A percentile compares a stretch with the other conserved stretches of the same genome.
phyloP scores from a whole-genome alignment of 108 stramenopile genomes.

The Skeletonema grethae region DNA sequence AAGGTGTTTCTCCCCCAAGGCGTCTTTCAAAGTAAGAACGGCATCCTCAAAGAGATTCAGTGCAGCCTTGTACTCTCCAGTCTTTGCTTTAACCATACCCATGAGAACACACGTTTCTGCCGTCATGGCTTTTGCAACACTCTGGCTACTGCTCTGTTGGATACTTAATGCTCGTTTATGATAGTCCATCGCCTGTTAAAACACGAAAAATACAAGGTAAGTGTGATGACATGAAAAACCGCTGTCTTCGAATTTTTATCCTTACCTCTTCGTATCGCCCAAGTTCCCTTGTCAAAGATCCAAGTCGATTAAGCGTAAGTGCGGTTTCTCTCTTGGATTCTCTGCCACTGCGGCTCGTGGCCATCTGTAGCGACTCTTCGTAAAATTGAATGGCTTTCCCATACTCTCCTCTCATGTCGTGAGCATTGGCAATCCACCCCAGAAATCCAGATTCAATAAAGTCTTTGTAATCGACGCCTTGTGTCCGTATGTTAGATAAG shows the following conservation, averaged over 20 bases:
- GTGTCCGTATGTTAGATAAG: constrained; percentile 54
- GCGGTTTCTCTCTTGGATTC: constrained; percentile 57
- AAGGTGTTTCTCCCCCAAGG: constrained; percentile 58
- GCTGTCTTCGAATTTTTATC: no score
- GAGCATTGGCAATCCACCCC: constrained; percentile 69
- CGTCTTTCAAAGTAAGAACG: constrained; percentile 42
- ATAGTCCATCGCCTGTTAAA: constrained; percentile 72
- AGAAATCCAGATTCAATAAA: constrained; percentile 81
- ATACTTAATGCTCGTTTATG: constrained; percentile 63
- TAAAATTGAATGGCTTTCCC: constrained; percentile 70
- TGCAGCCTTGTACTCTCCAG: constrained; percentile 57
- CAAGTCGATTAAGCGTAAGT: constrained; percentile 72
- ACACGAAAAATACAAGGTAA: background rate
- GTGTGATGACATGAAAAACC: background rate
- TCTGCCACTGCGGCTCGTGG: constrained; percentile 43
- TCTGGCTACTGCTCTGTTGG: constrained; percentile 55
- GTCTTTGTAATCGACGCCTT: constrained; percentile 66
- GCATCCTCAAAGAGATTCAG: constrained; percentile 65
- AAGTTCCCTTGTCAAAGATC: constrained; percentile 57
- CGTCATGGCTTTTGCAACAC: constrained; percentile 57
- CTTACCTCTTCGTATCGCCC: constrained; percentile 46
- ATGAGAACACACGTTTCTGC: constrained; percentile 69
- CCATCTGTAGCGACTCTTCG: constrained; percentile 69
- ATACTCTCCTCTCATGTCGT: constrained; percentile 75
- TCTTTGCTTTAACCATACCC: constrained; percentile 61